Evolutionary conservation across 768 basidiomycete species (phyloP).

Genomic region (Fomitopsis serialis): DNA sequence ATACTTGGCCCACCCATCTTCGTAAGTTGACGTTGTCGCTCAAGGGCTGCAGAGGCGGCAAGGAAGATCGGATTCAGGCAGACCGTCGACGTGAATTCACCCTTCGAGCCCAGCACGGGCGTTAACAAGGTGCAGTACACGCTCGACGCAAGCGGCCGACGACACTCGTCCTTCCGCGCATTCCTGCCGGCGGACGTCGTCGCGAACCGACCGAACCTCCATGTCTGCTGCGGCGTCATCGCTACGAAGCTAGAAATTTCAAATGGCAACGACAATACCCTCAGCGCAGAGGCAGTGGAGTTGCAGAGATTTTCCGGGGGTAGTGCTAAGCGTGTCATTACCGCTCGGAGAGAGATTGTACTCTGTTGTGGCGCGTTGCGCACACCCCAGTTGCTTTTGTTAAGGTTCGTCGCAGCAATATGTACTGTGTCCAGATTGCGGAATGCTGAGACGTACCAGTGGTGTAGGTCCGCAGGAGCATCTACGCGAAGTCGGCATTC

Average conservation of each 20-base stretch:
- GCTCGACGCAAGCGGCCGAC: neutral
- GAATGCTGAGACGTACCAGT: neutral
- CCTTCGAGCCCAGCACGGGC: neutral
- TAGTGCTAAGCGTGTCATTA: neutral
- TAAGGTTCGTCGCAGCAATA: constrained; percentile 15
- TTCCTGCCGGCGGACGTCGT: neutral
- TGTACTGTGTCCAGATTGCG: neutral
- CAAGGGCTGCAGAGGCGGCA: neutral
- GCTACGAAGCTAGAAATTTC: neutral
- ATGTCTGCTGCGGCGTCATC: neutral
- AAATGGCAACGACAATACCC: neutral
- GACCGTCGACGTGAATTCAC: neutral
- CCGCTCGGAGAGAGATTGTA: constrained; percentile 17
- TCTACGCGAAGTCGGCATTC: constrained; percentile 17
- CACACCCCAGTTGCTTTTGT: constrained; percentile 35
- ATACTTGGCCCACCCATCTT: neutral
- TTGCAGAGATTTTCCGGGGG: neutral
- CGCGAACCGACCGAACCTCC: neutral
- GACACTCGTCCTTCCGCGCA: neutral
- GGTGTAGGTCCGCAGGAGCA: constrained; percentile 21
- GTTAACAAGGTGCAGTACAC: neutral
- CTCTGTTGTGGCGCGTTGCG: constrained; percentile 19
- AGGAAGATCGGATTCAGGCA: neutral
- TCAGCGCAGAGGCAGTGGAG: neutral
- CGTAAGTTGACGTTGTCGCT: neutral